These are phyloP conservation scores for Adansonia madagascariensis DNA, from an alignment of 441 rosid genomes.

Conservation along the genomic window DNA sequence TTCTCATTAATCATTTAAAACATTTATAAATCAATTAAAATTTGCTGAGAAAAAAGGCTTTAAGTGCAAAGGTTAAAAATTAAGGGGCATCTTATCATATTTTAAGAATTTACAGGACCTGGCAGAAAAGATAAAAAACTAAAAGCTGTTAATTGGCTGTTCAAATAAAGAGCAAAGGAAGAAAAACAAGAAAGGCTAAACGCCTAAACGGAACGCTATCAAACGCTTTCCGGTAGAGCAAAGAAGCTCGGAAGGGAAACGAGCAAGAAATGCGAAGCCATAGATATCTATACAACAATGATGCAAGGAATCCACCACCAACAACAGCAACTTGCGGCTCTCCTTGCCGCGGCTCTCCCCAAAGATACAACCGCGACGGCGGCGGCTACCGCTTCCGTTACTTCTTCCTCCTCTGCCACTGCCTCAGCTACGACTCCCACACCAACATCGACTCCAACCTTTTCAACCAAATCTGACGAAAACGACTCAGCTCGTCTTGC, in stretches of 20 bases:
- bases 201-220: conserved; percentile 3
- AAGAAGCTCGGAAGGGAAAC: conserved; percentile 10
- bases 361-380: conserved; percentile 50
- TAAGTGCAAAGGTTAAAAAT: too few relatives aligned
- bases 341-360: conserved; percentile 79
- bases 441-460: conserved; percentile 22
- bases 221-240: conserved; percentile 7
- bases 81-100: too few relatives aligned
- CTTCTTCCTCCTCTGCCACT: conserved; percentile 43
- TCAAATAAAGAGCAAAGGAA: too few relatives aligned
- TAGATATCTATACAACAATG: conserved; percentile 33
- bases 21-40: too few relatives aligned
- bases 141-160: too few relatives aligned
- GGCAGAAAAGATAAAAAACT: too few relatives aligned
- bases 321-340: conserved; percentile 78
- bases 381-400: conserved; percentile 27
- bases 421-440: conserved; percentile 31
- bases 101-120: too few relatives aligned
- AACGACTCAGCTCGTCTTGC: conserved; percentile 69
- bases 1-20: too few relatives aligned
- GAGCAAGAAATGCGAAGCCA: conserved; percentile 47
- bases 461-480: conserved; percentile 42
- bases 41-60: too few relatives aligned
- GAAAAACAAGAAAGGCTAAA: neutral
- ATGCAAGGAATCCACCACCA: conserved; percentile 82